Evolutionary conservation across 768 basidiomycete genomes (phyloP).

Genomic region (Tylopilus rubrobrunneus): DNA sequence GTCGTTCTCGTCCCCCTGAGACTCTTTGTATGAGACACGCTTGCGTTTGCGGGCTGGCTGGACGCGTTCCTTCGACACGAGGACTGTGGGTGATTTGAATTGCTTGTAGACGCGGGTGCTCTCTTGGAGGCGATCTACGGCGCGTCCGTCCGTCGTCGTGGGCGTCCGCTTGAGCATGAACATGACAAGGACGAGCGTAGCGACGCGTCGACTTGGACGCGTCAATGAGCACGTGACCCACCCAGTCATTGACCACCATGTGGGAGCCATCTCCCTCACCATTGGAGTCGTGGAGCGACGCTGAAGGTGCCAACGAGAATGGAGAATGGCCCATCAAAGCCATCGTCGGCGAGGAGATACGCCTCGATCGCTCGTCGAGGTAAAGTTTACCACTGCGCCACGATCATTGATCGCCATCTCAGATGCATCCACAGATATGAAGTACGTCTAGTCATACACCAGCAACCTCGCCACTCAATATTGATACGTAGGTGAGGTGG

Average conservation of each 20-base stretch:
- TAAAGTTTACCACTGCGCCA: conserved; percentile 3
- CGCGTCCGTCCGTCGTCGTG: conserved; percentile 65
- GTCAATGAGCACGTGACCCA: conserved; percentile 23
- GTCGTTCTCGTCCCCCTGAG: conserved; percentile 54
- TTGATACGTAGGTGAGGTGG: conserved; percentile 45
- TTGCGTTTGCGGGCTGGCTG: conserved; percentile 82
- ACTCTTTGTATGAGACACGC: conserved; percentile 81
- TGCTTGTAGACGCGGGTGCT: conserved; percentile 73
- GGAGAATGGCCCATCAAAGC: conserved; percentile 29
- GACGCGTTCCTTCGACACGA: conserved; percentile 42
- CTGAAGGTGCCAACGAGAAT: conserved; percentile 28
- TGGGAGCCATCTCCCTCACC: conserved; percentile 31
- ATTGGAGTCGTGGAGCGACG: conserved; percentile 31
- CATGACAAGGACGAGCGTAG: background rate
- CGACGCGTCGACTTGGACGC: conserved; percentile 11
- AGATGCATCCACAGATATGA: conserved; percentile 25
- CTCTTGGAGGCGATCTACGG: conserved; percentile 65
- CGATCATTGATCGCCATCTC: background rate
- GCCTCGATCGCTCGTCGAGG: conserved; percentile 28
- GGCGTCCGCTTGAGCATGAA: conserved; percentile 69
- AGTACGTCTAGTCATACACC: conserved; percentile 16
- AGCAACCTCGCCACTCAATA: background rate
- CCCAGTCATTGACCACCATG: conserved; percentile 1
- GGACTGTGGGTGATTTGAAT: conserved; percentile 68
- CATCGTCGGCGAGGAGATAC: conserved; percentile 30